A percentile compares a stretch with the other conserved stretches of the same genome.
Conservation (phyloP, 768 basidiomycete species). For the Nidula microcarpa region DNA sequence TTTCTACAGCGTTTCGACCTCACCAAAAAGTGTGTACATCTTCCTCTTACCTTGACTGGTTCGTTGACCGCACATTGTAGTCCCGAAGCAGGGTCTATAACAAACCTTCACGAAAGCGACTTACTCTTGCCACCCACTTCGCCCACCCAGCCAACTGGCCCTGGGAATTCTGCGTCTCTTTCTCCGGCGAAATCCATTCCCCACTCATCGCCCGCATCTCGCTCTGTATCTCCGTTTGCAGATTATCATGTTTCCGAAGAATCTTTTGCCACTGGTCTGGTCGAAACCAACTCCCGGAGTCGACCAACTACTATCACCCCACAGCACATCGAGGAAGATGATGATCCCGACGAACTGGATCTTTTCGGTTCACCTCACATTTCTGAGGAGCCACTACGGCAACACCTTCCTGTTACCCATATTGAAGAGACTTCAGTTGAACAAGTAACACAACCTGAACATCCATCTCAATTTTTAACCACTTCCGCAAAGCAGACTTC, state of each 20-base stretch:
- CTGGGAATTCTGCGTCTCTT: too few relatives aligned
- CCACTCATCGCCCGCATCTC: neutral
- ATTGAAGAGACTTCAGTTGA: too few relatives aligned
- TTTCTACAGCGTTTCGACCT: conserved; percentile 62
- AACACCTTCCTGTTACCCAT: too few relatives aligned
- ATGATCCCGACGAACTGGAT: conserved; percentile 38
- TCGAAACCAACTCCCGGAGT: too few relatives aligned
- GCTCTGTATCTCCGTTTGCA: neutral
- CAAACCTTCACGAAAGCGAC: conserved; percentile 28
- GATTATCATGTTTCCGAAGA: neutral
- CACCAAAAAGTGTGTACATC: conserved; percentile 15
- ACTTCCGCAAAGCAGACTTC: too few relatives aligned
- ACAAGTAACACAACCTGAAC: too few relatives aligned
- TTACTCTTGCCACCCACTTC: conserved; percentile 11
- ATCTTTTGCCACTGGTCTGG: neutral
- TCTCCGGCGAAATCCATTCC: neutral
- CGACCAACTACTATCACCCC: conserved; percentile 1
- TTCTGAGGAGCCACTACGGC: conserved; percentile 5
- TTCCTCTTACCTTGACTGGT: neutral
- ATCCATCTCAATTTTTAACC: too few relatives aligned
- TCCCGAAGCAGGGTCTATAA: conserved; percentile 37
- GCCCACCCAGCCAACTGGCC: conserved; percentile 7
- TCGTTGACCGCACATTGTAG: conserved; percentile 19
- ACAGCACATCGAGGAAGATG: conserved; percentile 18
- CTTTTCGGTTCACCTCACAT: conserved; percentile 25